phyloP scores from a whole-genome alignment of 2,329 filamentous ascomycete species.

The Phoma herbarum region DNA sequence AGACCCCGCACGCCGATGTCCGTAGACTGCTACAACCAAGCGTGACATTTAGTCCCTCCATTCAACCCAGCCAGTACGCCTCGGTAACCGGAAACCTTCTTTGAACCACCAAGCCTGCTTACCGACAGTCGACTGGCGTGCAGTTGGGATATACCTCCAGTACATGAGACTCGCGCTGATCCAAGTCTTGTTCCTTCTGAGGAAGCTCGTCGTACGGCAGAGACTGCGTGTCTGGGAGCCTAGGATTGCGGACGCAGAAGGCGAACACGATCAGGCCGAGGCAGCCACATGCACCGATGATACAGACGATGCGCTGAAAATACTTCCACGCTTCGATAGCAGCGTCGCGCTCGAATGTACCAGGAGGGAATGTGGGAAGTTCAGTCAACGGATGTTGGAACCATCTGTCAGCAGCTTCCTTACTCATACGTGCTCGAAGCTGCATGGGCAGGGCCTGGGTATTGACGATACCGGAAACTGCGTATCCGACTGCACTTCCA shows the following conservation, averaged over 20 bases:
- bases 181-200: neutral
- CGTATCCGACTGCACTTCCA: conserved; percentile 67
- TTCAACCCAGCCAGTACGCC: neutral
- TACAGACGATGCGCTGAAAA: conserved; percentile 59
- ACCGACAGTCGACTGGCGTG: neutral
- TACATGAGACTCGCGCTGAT: neutral
- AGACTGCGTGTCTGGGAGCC: conserved; percentile 57
- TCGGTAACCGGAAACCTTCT: neutral
- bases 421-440: conserved; percentile 49
- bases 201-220: conserved; percentile 36
- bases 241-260: conserved; percentile 57
- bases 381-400: conserved; percentile 55
- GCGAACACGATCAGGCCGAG: conserved; percentile 58
- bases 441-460: conserved; percentile 59
- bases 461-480: conserved; percentile 70
- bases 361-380: conserved; percentile 54
- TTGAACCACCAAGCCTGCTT: neutral
- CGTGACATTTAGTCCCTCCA: neutral
- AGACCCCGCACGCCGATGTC: neutral
- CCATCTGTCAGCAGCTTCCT: conserved; percentile 44
- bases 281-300: conserved; percentile 41
- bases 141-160: neutral
- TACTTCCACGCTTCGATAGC: conserved; percentile 57
- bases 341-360: conserved; percentile 55
- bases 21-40: neutral